Base-by-base conservation (phyloP, 306 rosid genomes). In the Prunus padus region DNA sequence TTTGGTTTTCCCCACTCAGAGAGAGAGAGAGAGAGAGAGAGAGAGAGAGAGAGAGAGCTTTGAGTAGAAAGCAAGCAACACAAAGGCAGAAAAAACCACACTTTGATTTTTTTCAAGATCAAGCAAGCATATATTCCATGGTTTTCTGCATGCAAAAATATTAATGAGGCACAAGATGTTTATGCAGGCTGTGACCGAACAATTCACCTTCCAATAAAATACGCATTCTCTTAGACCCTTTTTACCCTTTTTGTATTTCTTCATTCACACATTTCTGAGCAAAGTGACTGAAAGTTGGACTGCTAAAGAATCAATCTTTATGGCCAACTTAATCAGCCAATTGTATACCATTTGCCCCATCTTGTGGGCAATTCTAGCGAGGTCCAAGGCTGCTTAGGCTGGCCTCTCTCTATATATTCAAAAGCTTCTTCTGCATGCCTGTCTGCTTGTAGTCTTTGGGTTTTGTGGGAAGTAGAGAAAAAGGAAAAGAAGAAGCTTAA, bases 61-160 rank as follows among this genome's bases (percentile, higher is more conserved):
- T 86, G 95, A 89, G 93, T 89, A 71, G 93, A 92, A 89, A 92
- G 90, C 88, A 92, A 92, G 97, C 90, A 92, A 92, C 81, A 76
- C 70, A 73, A 86, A 85, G 80, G 67, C 81, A 31, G 25, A 31
- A 73, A 89, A 86, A 77, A 71, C 57, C 69, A 49, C 80, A 74
- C 85, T 84, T 87, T 80, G 51, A 72, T 77, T 90, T 88, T 89
- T 86, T 79, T 61, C 82, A 60, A 82, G 81, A 77, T 45, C 88
- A 92, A 92, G 97, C 91, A 92, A 92, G 96, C 96, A 92, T 88
- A 88, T 85, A 89, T 92, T 77, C 97, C 85, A 66, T 37, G 42
- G 69, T 18, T 76, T 26, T 16, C 30, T 44, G 77, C 86, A 74
- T 80, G 77, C 82, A 79, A 72, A 77, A 59, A 22, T 33, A 28